Evolutionary conservation across 768 basidiomycete genomes (phyloP), one percentile per base, ranked within the genome.

Genomic region (Melanogaster broomeanus): DNA sequence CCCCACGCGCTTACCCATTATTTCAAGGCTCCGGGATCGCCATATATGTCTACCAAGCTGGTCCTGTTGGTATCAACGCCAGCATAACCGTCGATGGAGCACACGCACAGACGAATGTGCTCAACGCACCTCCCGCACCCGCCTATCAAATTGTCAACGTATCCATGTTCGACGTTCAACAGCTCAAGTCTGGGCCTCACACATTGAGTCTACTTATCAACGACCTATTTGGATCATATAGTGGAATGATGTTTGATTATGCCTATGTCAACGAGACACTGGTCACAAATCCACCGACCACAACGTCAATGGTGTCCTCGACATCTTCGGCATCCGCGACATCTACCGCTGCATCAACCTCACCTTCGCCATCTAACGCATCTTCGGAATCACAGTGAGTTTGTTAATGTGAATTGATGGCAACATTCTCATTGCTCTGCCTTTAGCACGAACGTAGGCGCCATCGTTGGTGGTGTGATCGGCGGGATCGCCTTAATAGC

Each of bases 241-340:
- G 49, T 3, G 53, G 55, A 5, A 62, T 60, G 61, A 65, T 60
- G 63, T 65, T 64, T 12, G 63, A 62, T 45, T 61, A 60, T 38
- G 61, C 55, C 25, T 55, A 52, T 22, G 39, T 64, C 51, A 64
- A 60, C 28, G 58, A 64, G 39, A 58, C 51, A 0, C 3, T 55
- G 3, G 63, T 58, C 27, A 24, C 45, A 18, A 57, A 30, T 35
- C 15, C 56, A 5, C 15, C 44, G 8, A 47, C 49, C 3, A 38
- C 57, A 1, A 34, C 53, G 9, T 27, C 43, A 13, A 27, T 38
- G 0, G 43, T 19, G 11, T 21, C 42, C 42, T 48, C 50, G 7
- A 44, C 53, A 28, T 35, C 45, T 19, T 41, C 35, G 3, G 4
- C 42, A 6, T 37, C 52, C 12, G 3, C 37, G 4, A 37, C 52